phyloP scores from a whole-genome alignment of 371 early-diverging fungal genomes.

The Mucor lusitanicus region DNA sequence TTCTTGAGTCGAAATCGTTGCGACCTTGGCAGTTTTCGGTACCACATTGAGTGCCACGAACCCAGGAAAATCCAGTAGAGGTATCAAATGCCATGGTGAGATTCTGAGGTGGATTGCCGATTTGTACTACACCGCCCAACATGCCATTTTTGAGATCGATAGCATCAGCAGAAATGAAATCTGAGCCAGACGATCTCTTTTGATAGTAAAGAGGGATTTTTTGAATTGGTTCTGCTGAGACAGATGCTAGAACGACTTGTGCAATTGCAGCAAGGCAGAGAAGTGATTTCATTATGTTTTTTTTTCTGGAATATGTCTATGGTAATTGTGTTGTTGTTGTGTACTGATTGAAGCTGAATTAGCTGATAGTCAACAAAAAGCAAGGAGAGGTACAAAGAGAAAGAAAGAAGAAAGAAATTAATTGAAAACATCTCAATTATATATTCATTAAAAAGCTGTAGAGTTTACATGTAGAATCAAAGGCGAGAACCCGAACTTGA shows the following conservation, averaged over 20 bases:
- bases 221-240: constrained; percentile 17
- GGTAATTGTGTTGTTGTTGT: neutral
- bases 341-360: neutral
- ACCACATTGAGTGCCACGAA: constrained; percentile 19
- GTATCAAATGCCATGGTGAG: constrained; percentile 35
- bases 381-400: neutral
- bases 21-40: constrained; percentile 34
- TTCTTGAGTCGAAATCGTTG: constrained; percentile 35
- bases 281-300: constrained; percentile 16
- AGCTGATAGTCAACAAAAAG: neutral
- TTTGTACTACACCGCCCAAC: constrained; percentile 24
- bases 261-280: constrained; percentile 11
- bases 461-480: no score
- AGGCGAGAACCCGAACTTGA: neutral
- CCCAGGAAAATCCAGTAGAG: constrained; percentile 33
- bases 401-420: neutral
- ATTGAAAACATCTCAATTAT: neutral
- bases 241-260: constrained; percentile 8
- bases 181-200: neutral
- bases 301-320: neutral
- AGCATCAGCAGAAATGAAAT: constrained; percentile 15
- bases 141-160: constrained; percentile 24
- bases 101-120: constrained; percentile 36
- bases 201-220: constrained; percentile 21
- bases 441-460: neutral